Evolutionary conservation across 2,329 filamentous ascomycete species (phyloP).

Genomic region (Trichoderma aggressivum): DNA sequence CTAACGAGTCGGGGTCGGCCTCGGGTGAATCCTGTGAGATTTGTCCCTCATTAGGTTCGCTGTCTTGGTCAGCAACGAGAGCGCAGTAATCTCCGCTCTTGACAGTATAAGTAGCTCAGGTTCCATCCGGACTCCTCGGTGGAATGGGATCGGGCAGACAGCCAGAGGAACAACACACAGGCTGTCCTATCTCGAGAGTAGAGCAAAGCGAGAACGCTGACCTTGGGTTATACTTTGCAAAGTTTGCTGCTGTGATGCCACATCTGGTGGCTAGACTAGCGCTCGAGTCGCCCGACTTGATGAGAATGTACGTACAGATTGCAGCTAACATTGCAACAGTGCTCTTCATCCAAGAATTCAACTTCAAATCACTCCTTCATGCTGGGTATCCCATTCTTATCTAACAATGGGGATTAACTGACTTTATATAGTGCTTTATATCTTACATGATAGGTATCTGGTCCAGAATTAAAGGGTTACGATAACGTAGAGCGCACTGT

Average conservation of each 20-base stretch:
- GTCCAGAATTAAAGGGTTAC: not conserved
- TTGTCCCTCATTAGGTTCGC: not conserved
- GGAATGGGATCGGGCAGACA: slow-evolving; percentile 29
- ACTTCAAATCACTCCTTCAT: too few relatives aligned
- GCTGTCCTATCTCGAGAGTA: slow-evolving; percentile 24
- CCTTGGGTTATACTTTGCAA: slow-evolving; percentile 28
- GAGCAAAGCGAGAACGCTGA: slow-evolving; percentile 24
- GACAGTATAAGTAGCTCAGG: slow-evolving; percentile 29
- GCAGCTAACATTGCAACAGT: not conserved
- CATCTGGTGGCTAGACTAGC: slow-evolving; percentile 26
- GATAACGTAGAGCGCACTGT: not conserved
- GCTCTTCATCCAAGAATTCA: not conserved
- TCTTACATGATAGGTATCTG: not conserved
- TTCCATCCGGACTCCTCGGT: slow-evolving; percentile 29
- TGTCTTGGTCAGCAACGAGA: slow-evolving; percentile 22
- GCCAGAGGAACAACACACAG: slow-evolving; percentile 26
- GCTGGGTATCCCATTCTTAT: not conserved
- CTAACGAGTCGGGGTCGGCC: not conserved
- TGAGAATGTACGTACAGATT: not conserved
- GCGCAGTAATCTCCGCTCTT: slow-evolving; percentile 28
- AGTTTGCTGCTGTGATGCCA: slow-evolving; percentile 24
- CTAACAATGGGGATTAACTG: not conserved
- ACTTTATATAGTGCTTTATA: not conserved
- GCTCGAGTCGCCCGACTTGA: slow-evolving; percentile 26
- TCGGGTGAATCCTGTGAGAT: not conserved